Evolutionary conservation across 768 basidiomycete species (phyloP).

Genomic region (Kwoniella sp.): DNA sequence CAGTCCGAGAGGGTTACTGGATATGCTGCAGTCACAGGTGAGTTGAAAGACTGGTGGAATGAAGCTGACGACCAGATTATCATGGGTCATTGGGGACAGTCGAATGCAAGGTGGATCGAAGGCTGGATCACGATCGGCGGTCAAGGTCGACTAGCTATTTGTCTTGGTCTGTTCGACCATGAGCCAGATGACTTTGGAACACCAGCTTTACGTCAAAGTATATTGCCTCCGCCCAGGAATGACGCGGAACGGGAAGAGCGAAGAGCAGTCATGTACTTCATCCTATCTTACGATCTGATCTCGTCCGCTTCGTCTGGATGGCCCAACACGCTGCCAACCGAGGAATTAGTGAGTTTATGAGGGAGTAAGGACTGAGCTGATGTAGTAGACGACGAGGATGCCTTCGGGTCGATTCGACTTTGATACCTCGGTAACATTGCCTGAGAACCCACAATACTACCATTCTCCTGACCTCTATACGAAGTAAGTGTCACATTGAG

Average conservation of each 20-base stretch:
- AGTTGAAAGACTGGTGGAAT: slow-evolving; percentile 1
- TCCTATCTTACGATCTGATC: slow-evolving; percentile 32
- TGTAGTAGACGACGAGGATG: slow-evolving; percentile 20
- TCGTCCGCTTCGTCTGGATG: slow-evolving; percentile 36
- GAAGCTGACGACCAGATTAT: slow-evolving; percentile 20
- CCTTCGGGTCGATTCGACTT: slow-evolving; percentile 25
- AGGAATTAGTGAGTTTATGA: slow-evolving; percentile 40
- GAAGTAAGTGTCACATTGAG: slow-evolving; percentile 20
- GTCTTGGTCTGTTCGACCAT: slow-evolving; percentile 35
- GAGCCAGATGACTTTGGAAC: slow-evolving; percentile 17
- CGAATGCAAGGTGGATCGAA: slow-evolving; percentile 42
- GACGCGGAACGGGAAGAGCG: slow-evolving; percentile 48
- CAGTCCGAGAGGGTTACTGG: slow-evolving; percentile 27
- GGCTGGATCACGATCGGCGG: slow-evolving; percentile 39
- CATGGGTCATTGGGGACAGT: slow-evolving; percentile 23
- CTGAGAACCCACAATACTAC: slow-evolving; percentile 30
- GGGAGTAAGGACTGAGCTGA: not conserved
- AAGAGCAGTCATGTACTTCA: slow-evolving; percentile 29
- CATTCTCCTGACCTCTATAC: slow-evolving; percentile 33
- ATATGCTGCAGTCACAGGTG: slow-evolving; percentile 39
- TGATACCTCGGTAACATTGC: slow-evolving; percentile 16
- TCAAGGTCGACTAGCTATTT: slow-evolving; percentile 26
- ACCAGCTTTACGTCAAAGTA: slow-evolving; percentile 9
- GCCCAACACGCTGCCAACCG: slow-evolving; percentile 30
- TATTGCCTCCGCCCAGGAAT: slow-evolving; percentile 30